Conservation (phyloP, 768 basidiomycete species). For the Sarcomyxa edulis region DNA sequence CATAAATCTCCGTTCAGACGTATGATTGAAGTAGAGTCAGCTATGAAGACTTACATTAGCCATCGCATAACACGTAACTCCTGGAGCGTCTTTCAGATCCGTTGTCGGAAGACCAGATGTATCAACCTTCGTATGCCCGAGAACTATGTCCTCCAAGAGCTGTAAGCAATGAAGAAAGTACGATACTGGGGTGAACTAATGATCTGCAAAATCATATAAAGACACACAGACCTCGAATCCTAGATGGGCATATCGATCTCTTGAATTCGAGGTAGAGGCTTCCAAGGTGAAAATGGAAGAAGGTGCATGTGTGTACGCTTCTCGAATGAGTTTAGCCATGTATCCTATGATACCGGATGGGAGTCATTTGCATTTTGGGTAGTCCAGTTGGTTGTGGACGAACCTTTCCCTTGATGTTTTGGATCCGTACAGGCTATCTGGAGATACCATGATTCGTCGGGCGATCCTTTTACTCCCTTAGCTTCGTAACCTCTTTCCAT, state of each 20-base stretch:
- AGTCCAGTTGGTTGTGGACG: neutral
- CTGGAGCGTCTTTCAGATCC: too few species aligned
- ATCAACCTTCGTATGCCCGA: too few species aligned
- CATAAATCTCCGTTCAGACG: too few species aligned
- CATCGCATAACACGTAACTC: too few species aligned
- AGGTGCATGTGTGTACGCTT: constrained; percentile 19
- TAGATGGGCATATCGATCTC: constrained; percentile 24
- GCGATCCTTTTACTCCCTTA: constrained; percentile 11
- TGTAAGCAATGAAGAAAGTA: too few species aligned
- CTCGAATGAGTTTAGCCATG: constrained; percentile 23
- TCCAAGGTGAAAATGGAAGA: constrained; percentile 18
- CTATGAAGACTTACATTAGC: too few species aligned
- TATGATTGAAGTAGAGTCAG: too few species aligned
- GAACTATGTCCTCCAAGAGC: too few species aligned
- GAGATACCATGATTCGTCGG: constrained; percentile 24
- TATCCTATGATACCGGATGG: constrained; percentile 13
- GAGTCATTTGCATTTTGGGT: neutral
- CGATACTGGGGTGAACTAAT: too few species aligned
- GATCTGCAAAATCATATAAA: too few species aligned
- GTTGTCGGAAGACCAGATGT: too few species aligned
- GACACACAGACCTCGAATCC: constrained; percentile 23
- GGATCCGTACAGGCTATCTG: constrained; percentile 21
- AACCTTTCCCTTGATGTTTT: constrained; percentile 22
- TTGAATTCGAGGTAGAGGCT: constrained; percentile 20
- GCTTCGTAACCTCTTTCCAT: constrained; percentile 15